Percentiles rank a stretch among this genome's conserved stretches.
These are phyloP conservation scores for Piper betle DNA, from an alignment of 164 flowering plant genomes.

Conservation along the genomic window DNA sequence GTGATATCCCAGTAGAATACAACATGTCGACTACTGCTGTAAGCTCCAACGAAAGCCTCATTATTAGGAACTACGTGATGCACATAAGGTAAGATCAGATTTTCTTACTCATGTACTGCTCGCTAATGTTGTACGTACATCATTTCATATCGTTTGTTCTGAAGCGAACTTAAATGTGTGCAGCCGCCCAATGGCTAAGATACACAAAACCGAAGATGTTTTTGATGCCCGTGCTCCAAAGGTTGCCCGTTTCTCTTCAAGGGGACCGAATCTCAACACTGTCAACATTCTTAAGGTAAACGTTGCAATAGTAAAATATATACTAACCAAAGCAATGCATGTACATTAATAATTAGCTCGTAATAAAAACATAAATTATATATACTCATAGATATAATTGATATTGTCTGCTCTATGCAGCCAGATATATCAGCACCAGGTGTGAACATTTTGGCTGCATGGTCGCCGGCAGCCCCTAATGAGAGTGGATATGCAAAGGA, in stretches of 20 bases:
- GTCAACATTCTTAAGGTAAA: conserved; percentile 30
- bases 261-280: conserved; percentile 36
- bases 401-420: conserved; percentile 15
- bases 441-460: conserved; percentile 44
- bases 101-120: background rate
- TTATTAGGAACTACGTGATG: background rate
- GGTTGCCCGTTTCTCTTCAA: conserved; percentile 36
- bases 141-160: background rate
- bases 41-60: background rate
- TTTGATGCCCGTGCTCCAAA: conserved; percentile 24
- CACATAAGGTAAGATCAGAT: background rate
- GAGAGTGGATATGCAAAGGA: conserved; percentile 30
- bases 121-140: background rate
- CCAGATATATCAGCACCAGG: conserved; percentile 64
- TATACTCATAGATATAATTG: background rate
- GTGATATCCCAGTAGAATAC: background rate
- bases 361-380: no score
- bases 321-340: background rate
- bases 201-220: background rate
- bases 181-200: no score
- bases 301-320: background rate
- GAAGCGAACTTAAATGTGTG: background rate
- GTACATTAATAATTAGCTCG: background rate
- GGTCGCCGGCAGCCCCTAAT: conserved; percentile 25
- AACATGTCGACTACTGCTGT: background rate